phyloP scores from a whole-genome alignment of 129 eudicot species.

The Scalesia atractyloides region DNA sequence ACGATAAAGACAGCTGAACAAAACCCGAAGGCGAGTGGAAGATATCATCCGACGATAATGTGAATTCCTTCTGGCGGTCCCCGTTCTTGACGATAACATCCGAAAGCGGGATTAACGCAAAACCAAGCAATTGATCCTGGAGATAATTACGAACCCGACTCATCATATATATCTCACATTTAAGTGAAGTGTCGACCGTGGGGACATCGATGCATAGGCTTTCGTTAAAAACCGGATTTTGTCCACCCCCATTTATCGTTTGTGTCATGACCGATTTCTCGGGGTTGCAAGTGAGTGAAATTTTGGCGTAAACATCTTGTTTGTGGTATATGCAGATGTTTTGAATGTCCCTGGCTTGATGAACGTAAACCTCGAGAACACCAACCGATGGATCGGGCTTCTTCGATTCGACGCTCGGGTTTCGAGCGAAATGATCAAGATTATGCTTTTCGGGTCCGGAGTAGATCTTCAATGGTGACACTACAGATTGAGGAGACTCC shows the following conservation, averaged over 20 bases:
- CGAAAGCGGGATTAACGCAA: slow-evolving; percentile 87
- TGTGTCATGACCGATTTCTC: slow-evolving; percentile 72
- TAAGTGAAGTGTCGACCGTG: slow-evolving; percentile 59
- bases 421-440: slow-evolving; percentile 38
- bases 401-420: slow-evolving; percentile 40
- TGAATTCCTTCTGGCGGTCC: slow-evolving; percentile 73
- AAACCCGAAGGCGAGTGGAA: slow-evolving; percentile 97
- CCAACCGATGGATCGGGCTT: slow-evolving; percentile 51
- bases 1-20: slow-evolving; percentile 75
- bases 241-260: slow-evolving; percentile 92
- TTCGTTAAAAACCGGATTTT: slow-evolving; percentile 83
- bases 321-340: slow-evolving; percentile 98
- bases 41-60: slow-evolving; percentile 84
- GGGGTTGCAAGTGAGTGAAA: slow-evolving; percentile 79
- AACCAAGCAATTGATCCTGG: slow-evolving; percentile 90
- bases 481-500: slow-evolving; percentile 98
- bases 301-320: slow-evolving; percentile 95
- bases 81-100: slow-evolving; percentile 62
- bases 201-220: slow-evolving; percentile 52
- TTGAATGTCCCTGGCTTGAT: slow-evolving; percentile 92
- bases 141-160: slow-evolving; percentile 90
- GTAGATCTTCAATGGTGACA: slow-evolving; percentile 77
- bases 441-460: slow-evolving; percentile 60
- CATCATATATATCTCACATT: slow-evolving; percentile 96
- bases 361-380: slow-evolving; percentile 73